A percentile compares a stretch with the other conserved stretches of the same genome.
phyloP scores from a whole-genome alignment of 2,329 filamentous ascomycete species.

The Epichloe festucae region DNA sequence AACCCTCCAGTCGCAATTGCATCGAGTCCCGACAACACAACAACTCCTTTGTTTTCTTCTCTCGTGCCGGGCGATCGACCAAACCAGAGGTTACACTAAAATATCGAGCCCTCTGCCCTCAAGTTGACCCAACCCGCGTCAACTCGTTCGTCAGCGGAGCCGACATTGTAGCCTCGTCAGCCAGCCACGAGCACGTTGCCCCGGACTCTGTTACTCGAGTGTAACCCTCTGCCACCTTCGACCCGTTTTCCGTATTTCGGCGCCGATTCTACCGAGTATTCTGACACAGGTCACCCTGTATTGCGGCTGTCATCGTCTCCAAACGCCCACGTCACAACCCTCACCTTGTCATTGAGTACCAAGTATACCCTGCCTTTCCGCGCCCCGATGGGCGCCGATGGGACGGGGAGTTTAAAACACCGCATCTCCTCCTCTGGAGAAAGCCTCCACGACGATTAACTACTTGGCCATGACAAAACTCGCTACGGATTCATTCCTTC shows the following conservation, averaged over 20 bases:
- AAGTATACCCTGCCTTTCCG: neutral
- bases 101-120: neutral
- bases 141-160: constrained; percentile 1
- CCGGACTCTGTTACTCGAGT: neutral
- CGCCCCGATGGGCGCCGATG: neutral
- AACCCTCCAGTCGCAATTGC: neutral
- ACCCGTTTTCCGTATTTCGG: constrained; percentile 1
- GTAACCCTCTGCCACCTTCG: neutral
- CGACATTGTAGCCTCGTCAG: constrained; percentile 2
- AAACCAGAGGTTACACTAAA: neutral
- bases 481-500: constrained; percentile 29
- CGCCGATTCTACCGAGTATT: neutral
- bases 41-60: neutral
- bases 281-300: neutral
- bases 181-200: constrained; percentile 4
- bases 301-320: neutral
- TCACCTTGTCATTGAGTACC: neutral
- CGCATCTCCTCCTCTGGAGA: neutral
- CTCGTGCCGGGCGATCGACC: neutral
- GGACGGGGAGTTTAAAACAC: constrained; percentile 1
- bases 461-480: constrained; percentile 24
- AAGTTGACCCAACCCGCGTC: constrained; percentile 1
- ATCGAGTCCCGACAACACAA: too few relatives aligned
- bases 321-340: neutral
- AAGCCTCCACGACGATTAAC: neutral